phyloP scores from a whole-genome alignment of 495 filamentous ascomycete genomes.

The Trichoderma parareesei region DNA sequence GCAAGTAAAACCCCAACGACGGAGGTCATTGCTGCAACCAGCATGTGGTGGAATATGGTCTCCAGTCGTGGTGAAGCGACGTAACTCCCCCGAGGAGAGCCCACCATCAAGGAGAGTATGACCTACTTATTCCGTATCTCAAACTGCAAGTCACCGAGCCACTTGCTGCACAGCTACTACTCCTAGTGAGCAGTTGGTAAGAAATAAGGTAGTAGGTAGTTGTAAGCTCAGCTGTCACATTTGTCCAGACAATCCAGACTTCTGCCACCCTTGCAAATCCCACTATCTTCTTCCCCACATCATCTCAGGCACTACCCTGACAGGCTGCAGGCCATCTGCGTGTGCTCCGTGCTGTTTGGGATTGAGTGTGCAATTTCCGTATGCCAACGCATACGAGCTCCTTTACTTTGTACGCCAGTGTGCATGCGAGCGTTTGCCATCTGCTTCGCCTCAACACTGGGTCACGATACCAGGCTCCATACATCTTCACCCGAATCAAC shows the following conservation, averaged over 20 bases:
- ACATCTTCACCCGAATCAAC: not conserved
- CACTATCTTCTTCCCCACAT: not conserved
- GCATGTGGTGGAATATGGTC: too few relatives aligned
- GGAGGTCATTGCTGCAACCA: too few relatives aligned
- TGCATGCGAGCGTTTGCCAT: not conserved
- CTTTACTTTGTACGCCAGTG: not conserved
- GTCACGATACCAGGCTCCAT: not conserved
- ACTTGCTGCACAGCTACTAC: not conserved
- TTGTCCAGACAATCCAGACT: too few relatives aligned
- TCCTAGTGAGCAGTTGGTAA: not conserved
- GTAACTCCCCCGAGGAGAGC: not conserved
- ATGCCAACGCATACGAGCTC: slow-evolving; percentile 4
- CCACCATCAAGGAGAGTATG: not conserved
- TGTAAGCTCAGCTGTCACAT: not conserved
- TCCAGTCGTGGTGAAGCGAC: too few relatives aligned
- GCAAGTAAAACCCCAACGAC: too few relatives aligned
- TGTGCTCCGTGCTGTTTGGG: not conserved
- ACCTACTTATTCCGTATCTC: not conserved
- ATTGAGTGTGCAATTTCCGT: slow-evolving; percentile 6
- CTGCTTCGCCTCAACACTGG: slow-evolving; percentile 1
- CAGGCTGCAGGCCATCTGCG: not conserved
- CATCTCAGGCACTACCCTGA: not conserved
- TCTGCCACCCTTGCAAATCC: too few relatives aligned
- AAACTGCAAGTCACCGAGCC: not conserved
- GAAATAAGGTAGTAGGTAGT: not conserved